Base-by-base conservation (phyloP, 2,329 filamentous ascomycete genomes). In the Fusarium sp. region DNA sequence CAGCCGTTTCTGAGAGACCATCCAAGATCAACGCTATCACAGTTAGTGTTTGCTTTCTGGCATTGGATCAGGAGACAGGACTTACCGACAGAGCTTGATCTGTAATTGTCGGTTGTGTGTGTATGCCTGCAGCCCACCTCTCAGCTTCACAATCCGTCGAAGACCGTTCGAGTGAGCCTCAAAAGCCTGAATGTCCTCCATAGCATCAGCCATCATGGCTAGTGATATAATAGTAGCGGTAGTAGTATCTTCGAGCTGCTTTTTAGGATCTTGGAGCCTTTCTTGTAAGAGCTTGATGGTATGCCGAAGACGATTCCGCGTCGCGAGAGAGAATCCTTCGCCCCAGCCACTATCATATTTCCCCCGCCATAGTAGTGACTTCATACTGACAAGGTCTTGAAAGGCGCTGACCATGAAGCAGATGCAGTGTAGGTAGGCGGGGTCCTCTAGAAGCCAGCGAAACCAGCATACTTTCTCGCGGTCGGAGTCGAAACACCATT, bases 51-150 rank as follows among this genome's bases (percentile, higher is more conserved):
- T 33, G 6, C 4, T 9, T 33, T 5, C 4, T 0, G 11, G n/a
- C 5, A 6, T 6, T 31, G 3, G 8, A 4, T 3, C 3, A 0
- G 2, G 11, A 4, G 11, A 4, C 0, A 17, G 6, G 3, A 62
- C 75, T 51, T 39, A 76, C 75, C 73, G 74, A 4, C 72, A 74
- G 5, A 77, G 63, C 20, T 77, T 77, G 25, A 74, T 63, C 25
- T 75, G 67, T 4, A 77, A 27, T 27, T 76, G 70, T 0, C 63
- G 49, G 5, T 76, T 77, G 11, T 70, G 46, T 2, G 42, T 47
- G 10, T 76, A 74, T 1, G 25, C 66, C 6, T 64, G 51, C 0
- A 77, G 11, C 1, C 74, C 76, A 18, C 76, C 76, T 6, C 72
- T 66, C 45, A 76, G 50, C 10, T 60, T 46, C 0, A 77, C 70